Evolutionary conservation across 2,329 filamentous ascomycete species (phyloP), one percentile per base, ranked within the genome.

Genomic region (Sarocladiaceae sp.): DNA sequence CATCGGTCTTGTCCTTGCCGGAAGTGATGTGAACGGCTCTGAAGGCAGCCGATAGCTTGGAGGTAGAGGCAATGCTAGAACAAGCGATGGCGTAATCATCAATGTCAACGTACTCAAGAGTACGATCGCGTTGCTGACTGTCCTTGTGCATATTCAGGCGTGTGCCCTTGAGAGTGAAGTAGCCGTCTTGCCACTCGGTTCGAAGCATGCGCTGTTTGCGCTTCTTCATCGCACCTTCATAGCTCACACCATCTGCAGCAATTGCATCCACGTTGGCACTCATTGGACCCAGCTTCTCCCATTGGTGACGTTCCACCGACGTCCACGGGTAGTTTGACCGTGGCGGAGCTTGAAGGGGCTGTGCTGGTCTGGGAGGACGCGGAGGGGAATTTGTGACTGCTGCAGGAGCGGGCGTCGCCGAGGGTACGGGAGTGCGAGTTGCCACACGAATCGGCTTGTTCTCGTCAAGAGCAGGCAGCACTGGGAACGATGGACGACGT

Each of bases 211-310:
- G 85, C 29, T 87, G 95, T 73, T 90, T 90, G 64, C 93, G 89
- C 77, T 96, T 96, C 77, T 90, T 92, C 84, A 99, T 96, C 69
- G 86, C 91, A 1, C 94, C 94, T 48, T 88, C 82, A 68, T 92
- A 89, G 29, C 82, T 81, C 56, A 87, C 71, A 53, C 83, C 82
- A 37, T 50, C 33, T 3, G 29, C 47, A 8, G 22, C 22, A 18
- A 26, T 37, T 3, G 47, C 33, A 26, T 50, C 55, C 44, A 61
- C 55, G 61, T 65, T 53, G 59, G 63, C 51, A 12, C 53, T 48
- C 15, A 46, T 48, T 5, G 58, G 48, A 59, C 60, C 46, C 22
- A 62, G 25, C 58, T 65, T 59, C 3, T 60, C 53, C 31, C 62
- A 57, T 29, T 69, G 72, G 17, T 33, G 8, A 10, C 72, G 72